phyloP scores from a whole-genome alignment of 331 rosid species.

The Arachis monticola region DNA sequence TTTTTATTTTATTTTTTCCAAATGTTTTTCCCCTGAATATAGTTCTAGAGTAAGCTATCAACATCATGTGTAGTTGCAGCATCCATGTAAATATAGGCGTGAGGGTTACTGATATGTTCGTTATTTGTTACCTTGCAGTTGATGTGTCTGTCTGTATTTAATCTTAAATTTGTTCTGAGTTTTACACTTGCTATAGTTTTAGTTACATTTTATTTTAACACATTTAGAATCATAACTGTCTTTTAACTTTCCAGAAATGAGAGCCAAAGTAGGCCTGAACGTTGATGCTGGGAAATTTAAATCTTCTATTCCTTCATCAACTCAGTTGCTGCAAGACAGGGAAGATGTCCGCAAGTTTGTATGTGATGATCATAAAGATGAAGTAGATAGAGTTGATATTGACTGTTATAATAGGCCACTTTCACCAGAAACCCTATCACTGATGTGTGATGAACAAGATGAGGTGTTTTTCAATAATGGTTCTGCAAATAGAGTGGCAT shows the following conservation, averaged over 20 bases:
- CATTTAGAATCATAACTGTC: constrained; percentile 22
- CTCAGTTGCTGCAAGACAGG: constrained; percentile 43
- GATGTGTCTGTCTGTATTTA: constrained; percentile 26
- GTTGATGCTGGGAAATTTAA: constrained; percentile 38
- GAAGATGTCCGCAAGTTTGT: constrained; percentile 40
- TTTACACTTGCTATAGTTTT: constrained; percentile 17
- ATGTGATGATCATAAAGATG: constrained; percentile 42
- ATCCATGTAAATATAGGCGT: neutral
- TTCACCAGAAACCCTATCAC: constrained; percentile 77
- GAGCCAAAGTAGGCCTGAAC: constrained; percentile 30
- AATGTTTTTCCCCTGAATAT: neutral
- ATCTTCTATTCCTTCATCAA: constrained; percentile 45
- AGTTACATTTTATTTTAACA: neutral
- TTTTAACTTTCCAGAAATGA: constrained; percentile 51
- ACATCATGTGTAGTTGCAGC: constrained; percentile 11
- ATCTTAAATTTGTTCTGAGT: constrained; percentile 4
- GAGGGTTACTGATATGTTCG: constrained; percentile 14
- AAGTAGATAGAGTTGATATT: constrained; percentile 47
- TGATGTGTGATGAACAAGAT: constrained; percentile 81
- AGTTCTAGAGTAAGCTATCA: neutral
- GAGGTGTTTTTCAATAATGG: constrained; percentile 49
- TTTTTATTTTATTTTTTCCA: neutral
- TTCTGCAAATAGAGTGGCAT: constrained; percentile 42
- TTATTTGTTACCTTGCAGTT: neutral
- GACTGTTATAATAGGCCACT: constrained; percentile 49